Conservation (phyloP, 1,284 basidiomycete genomes). For the Trichosporon ovoides region DNA sequence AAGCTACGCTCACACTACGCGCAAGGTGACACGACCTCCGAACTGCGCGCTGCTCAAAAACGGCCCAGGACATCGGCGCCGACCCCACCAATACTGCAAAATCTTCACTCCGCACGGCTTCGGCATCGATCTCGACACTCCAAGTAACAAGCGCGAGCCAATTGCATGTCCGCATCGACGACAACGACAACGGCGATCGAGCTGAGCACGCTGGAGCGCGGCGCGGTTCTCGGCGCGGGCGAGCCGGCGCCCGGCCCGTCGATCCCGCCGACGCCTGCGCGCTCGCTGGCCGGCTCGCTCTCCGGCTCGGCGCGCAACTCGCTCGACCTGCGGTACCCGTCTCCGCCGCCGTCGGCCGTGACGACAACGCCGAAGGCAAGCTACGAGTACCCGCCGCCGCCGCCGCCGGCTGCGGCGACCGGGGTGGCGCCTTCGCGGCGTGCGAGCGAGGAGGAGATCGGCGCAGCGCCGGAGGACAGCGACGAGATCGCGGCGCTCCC, state of each 20-base stretch:
- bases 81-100: no score
- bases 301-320: neutral
- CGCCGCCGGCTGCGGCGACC: neutral
- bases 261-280: neutral
- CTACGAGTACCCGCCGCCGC: neutral
- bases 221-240: neutral
- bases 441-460: neutral
- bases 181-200: neutral
- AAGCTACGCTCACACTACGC: no score
- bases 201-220: neutral
- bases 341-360: neutral
- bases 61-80: no score
- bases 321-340: neutral
- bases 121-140: no score
- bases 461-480: neutral
- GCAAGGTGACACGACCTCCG: no score
- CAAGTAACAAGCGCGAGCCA: no score
- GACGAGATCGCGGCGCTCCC: slow-evolving; percentile 24
- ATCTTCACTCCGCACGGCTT: no score
- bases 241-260: neutral
- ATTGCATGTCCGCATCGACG: neutral
- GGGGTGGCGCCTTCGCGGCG: neutral
- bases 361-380: neutral
- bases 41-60: no score
- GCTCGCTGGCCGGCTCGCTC: neutral